A percentile compares a stretch with the other conserved stretches of the same genome.
These are phyloP conservation scores for Xerocomus tenax DNA, from an alignment of 1,284 basidiomycete species.

Conservation along the genomic window DNA sequence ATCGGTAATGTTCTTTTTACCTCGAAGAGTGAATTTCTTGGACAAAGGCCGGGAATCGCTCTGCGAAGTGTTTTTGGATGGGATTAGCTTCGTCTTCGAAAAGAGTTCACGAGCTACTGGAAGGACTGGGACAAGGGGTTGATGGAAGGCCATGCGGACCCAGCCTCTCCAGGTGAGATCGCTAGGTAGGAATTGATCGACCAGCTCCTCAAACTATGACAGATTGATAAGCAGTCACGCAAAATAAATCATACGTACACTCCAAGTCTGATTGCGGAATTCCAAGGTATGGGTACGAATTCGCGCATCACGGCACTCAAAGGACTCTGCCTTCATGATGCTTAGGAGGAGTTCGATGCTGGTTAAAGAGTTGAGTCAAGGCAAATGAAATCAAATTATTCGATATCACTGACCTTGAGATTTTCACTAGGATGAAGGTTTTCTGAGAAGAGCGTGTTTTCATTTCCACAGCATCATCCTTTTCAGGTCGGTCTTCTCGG, in stretches of 20 bases:
- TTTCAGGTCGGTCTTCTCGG: slow-evolving; percentile 25
- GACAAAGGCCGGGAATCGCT: slow-evolving; percentile 25
- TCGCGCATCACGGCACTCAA: slow-evolving; percentile 64
- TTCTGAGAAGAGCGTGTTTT: slow-evolving; percentile 69
- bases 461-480: slow-evolving; percentile 63
- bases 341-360: slow-evolving; percentile 63
- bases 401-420: slow-evolving; percentile 53
- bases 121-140: slow-evolving; percentile 62
- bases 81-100: slow-evolving; percentile 64
- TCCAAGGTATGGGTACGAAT: slow-evolving; percentile 68
- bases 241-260: slow-evolving; percentile 42
- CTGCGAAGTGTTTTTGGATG: slow-evolving; percentile 36
- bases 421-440: slow-evolving; percentile 75
- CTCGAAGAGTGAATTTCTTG: slow-evolving; percentile 23
- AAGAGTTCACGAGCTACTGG: slow-evolving; percentile 68
- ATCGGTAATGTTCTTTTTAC: slow-evolving; percentile 13
- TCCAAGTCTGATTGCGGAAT: slow-evolving; percentile 84
- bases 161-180: slow-evolving; percentile 70
- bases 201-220: slow-evolving; percentile 67
- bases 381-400: slow-evolving; percentile 14
- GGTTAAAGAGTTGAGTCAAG: slow-evolving; percentile 13
- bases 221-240: slow-evolving; percentile 3
- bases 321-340: slow-evolving; percentile 62
- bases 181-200: slow-evolving; percentile 72
- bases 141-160: slow-evolving; percentile 75